Conservation (phyloP, 805 yeast species). For the Jamesozyma lodderae region DNA sequence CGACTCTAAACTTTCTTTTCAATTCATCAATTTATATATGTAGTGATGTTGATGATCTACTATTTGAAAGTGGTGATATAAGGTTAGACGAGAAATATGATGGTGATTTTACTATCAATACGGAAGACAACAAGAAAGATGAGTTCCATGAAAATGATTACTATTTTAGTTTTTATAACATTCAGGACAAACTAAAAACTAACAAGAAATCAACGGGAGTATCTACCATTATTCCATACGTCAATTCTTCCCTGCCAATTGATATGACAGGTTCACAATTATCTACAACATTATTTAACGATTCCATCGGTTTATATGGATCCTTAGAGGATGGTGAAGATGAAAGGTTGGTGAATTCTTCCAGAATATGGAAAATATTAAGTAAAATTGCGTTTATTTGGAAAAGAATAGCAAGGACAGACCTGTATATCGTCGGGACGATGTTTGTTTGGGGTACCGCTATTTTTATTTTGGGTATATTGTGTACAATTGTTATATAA, state of each 20-base stretch:
- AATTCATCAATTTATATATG: conserved; percentile 19
- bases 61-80: not conserved
- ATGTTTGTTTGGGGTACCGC: conserved; percentile 16
- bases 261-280: not conserved
- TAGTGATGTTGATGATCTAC: conserved; percentile 16
- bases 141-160: not conserved
- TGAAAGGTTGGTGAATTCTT: conserved; percentile 1
- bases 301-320: not conserved
- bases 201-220: not conserved
- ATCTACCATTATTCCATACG: not conserved
- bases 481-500: conserved; percentile 5
- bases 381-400: conserved; percentile 15
- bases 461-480: conserved; percentile 12
- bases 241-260: not conserved
- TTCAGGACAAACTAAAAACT: not conserved
- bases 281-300: not conserved
- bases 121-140: not conserved
- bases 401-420: conserved; percentile 12
- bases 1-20: conserved; percentile 13
- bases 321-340: not conserved
- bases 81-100: not conserved
- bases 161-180: not conserved
- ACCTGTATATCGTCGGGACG: conserved; percentile 9
- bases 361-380: conserved; percentile 11
- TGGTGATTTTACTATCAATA: not conserved